Percentiles rank a stretch among this genome's conserved stretches.
These are phyloP conservation scores for Clarireedia hainanense DNA, from an alignment of 2,329 filamentous ascomycete species.

Conservation along the genomic window DNA sequence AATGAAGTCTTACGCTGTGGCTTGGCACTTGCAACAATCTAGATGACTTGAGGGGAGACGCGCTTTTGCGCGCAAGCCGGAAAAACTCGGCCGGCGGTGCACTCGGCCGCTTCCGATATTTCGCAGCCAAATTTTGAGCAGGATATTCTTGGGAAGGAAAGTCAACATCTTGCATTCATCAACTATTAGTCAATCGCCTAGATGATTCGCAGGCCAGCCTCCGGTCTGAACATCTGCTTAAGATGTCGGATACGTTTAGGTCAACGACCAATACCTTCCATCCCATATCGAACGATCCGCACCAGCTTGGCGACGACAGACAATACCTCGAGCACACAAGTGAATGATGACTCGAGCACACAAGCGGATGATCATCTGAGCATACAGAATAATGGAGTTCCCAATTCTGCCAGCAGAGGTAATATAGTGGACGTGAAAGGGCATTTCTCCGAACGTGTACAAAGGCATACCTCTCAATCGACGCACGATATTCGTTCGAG, in stretches of 20 bases:
- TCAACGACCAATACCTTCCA: constrained; percentile 6
- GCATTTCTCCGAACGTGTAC: too few relatives aligned
- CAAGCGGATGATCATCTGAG: background rate
- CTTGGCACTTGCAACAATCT: too few relatives aligned
- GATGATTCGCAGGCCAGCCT: constrained; percentile 25
- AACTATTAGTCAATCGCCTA: constrained; percentile 20
- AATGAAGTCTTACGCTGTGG: background rate
- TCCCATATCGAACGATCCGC: constrained; percentile 9
- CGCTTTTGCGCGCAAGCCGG: background rate
- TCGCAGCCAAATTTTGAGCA: background rate
- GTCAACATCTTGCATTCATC: background rate
- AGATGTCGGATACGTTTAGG: constrained; percentile 26
- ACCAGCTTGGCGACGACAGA: background rate
- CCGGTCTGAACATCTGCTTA: constrained; percentile 26
- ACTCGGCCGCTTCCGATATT: background rate
- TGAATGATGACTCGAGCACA: background rate
- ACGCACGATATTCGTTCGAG: too few relatives aligned
- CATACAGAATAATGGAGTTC: too few relatives aligned
- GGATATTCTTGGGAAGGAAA: background rate
- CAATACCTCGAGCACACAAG: background rate
- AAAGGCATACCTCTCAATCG: too few relatives aligned
- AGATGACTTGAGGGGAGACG: background rate
- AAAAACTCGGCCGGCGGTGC: background rate
- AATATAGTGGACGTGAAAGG: too few relatives aligned
- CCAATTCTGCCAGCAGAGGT: too few relatives aligned